Conservation (phyloP, 2,329 filamentous ascomycete genomes). For the Fusarium sp. region DNA sequence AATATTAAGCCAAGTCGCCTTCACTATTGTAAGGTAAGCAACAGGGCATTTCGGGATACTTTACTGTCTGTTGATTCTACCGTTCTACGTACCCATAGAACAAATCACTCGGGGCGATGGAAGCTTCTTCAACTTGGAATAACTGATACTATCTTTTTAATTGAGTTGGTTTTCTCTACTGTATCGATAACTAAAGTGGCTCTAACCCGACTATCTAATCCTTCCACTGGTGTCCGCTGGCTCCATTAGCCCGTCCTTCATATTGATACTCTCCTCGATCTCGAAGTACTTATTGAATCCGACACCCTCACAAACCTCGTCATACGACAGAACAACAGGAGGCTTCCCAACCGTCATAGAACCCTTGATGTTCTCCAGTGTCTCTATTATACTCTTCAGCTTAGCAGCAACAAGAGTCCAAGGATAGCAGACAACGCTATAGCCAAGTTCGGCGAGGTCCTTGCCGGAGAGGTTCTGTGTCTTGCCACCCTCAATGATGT, state of each 20-base stretch:
- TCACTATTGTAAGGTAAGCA: too few relatives aligned
- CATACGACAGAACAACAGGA: slow-evolving; percentile 58
- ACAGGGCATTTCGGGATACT: too few relatives aligned
- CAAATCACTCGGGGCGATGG: too few relatives aligned
- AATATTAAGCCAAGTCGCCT: too few relatives aligned
- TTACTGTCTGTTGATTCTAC: too few relatives aligned
- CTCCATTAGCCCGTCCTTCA: slow-evolving; percentile 32
- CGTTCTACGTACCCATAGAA: too few relatives aligned
- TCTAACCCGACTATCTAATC: too few relatives aligned
- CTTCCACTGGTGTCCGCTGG: slow-evolving; percentile 35
- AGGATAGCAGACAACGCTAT: slow-evolving; percentile 58
- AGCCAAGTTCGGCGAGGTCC: slow-evolving; percentile 55
- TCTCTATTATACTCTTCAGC: slow-evolving; percentile 56
- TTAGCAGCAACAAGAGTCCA: slow-evolving; percentile 61
- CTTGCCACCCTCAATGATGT: slow-evolving; percentile 55
- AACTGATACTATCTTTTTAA: too few relatives aligned
- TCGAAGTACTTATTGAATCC: slow-evolving; percentile 60
- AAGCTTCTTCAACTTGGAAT: too few relatives aligned
- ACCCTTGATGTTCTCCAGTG: slow-evolving; percentile 57
- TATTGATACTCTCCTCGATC: slow-evolving; percentile 41
- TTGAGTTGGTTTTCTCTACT: too few relatives aligned
- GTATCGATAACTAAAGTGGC: too few relatives aligned
- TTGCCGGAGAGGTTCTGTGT: slow-evolving; percentile 54
- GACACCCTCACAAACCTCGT: slow-evolving; percentile 60
- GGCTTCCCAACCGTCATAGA: slow-evolving; percentile 59